phyloP scores from a whole-genome alignment of 805 yeast species.

The Barnettozyma botsteinii region DNA sequence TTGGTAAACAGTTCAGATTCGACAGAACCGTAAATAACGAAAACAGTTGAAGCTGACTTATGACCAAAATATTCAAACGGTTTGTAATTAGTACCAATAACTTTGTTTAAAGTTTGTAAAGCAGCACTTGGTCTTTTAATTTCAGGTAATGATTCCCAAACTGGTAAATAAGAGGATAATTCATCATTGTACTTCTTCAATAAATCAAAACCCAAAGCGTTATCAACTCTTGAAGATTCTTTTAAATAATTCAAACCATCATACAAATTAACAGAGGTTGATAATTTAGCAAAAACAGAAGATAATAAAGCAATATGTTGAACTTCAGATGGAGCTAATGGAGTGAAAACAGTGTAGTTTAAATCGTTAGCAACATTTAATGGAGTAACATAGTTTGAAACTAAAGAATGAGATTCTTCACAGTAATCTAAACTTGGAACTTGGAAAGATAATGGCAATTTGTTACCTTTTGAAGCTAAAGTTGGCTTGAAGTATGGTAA shows the following conservation, averaged over 20 bases:
- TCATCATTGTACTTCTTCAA: slow-evolving; percentile 3
- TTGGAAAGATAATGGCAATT: slow-evolving; percentile 60
- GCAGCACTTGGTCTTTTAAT: slow-evolving; percentile 40
- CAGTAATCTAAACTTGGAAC: slow-evolving; percentile 76
- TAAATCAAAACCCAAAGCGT: slow-evolving; percentile 36
- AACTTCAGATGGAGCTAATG: slow-evolving; percentile 55
- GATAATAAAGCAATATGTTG: slow-evolving; percentile 64
- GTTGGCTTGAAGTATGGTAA: slow-evolving; percentile 63
- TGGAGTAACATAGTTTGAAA: slow-evolving; percentile 59
- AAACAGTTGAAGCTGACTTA: slow-evolving; percentile 59
- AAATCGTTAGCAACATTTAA: slow-evolving; percentile 56
- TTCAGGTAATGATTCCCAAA: slow-evolving; percentile 23
- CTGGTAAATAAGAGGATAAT: slow-evolving; percentile 18
- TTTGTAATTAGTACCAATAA: slow-evolving; percentile 47
- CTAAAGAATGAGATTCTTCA: slow-evolving; percentile 42
- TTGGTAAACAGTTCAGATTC: slow-evolving; percentile 52
- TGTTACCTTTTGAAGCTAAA: slow-evolving; percentile 30
- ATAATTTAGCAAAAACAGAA: slow-evolving; percentile 50
- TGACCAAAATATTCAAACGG: slow-evolving; percentile 71
- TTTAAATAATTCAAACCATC: slow-evolving; percentile 70
- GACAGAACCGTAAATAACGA: slow-evolving; percentile 72
- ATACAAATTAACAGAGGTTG: slow-evolving; percentile 61
- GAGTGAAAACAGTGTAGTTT: slow-evolving; percentile 63
- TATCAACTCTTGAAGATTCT: slow-evolving; percentile 35
- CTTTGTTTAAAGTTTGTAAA: slow-evolving; percentile 43